Evolutionary conservation across 2,329 filamentous ascomycete species (phyloP), one percentile per base, ranked within the genome.

Genomic region (Aspergillus neotritici): DNA sequence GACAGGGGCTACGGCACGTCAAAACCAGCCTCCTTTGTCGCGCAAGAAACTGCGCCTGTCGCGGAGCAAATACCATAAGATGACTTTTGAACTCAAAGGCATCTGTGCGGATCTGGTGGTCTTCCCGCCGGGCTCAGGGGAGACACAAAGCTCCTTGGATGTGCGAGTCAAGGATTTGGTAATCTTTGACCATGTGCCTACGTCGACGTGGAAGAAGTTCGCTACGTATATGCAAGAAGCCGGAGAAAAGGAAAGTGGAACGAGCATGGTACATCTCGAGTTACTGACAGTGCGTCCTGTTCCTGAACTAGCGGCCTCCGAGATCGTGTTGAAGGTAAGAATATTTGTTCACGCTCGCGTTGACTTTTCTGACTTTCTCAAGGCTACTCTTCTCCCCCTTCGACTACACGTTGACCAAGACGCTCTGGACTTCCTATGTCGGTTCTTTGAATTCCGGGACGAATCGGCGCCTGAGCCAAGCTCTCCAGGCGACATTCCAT

Each of bases 201-300:
- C 88, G 0, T 98, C 93, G 3, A 96, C 91, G 0, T 98, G 94
- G 94, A 94, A 87, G 65, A 98, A 96, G 63, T 98, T 98, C 68
- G 83, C 88, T 11, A 97, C 91, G 0, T 96, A 95, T 57, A 86
- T 94, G 70, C 82, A 86, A 46, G 88, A 94, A 60, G 84, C 83
- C 9, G 87, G 86, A n/a, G 83, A 87, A 58, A 80, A 90, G 37
- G 88, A 97, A 67, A 84, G 87, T 66, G 85, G 83, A 13, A 85
- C 84, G 11, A 88, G 83, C 57, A 96, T 97, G 90, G 77, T 93
- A 12, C 89, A 95, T 60, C 71, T 97, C 7, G 87, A 96, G 62
- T 72, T 97, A 5, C 72, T 94, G 44, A 95, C 86, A 42, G 88
- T 97, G 32, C 88, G 86, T 63, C 93, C 93, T 4, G 76, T 95